phyloP scores from a whole-genome alignment of 176 grass and related monocot species.

The Poa annua region DNA sequence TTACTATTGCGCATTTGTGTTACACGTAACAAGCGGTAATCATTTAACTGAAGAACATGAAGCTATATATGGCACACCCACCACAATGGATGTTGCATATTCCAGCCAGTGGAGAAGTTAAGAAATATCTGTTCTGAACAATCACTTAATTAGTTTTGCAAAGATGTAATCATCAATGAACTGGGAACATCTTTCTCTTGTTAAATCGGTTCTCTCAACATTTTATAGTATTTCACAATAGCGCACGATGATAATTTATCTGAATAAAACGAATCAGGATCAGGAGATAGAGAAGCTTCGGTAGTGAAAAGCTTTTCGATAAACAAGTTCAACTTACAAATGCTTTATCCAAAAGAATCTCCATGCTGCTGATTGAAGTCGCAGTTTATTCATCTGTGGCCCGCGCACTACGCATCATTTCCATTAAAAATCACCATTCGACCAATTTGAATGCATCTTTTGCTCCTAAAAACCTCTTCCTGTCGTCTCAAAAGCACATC shows the following conservation, averaged over 20 bases:
- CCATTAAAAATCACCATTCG: background rate
- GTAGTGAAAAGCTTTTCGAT: conserved; percentile 1
- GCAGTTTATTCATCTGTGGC: conserved; percentile 31
- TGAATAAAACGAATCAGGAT: conserved; percentile 14
- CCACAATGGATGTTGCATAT: background rate
- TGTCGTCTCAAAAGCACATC: conserved; percentile 28
- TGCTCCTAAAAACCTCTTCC: conserved; percentile 29
- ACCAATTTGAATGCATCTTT: conserved; percentile 34
- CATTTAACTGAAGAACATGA: background rate
- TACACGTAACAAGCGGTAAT: background rate
- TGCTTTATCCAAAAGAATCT: conserved; percentile 39
- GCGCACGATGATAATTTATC: conserved; percentile 27
- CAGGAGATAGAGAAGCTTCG: conserved; percentile 48
- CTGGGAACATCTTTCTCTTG: background rate
- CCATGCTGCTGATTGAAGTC: conserved; percentile 31
- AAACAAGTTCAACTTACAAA: conserved; percentile 28
- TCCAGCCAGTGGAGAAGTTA: background rate
- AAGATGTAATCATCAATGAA: background rate
- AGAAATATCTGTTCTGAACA: background rate
- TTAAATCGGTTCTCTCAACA: background rate
- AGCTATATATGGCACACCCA: background rate
- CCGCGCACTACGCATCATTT: conserved; percentile 43
- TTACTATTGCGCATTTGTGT: background rate
- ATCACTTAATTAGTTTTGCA: background rate
- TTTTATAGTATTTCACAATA: background rate